Conservation (phyloP, 1,139 yeast genomes). For the Eremothecium coryli region DNA sequence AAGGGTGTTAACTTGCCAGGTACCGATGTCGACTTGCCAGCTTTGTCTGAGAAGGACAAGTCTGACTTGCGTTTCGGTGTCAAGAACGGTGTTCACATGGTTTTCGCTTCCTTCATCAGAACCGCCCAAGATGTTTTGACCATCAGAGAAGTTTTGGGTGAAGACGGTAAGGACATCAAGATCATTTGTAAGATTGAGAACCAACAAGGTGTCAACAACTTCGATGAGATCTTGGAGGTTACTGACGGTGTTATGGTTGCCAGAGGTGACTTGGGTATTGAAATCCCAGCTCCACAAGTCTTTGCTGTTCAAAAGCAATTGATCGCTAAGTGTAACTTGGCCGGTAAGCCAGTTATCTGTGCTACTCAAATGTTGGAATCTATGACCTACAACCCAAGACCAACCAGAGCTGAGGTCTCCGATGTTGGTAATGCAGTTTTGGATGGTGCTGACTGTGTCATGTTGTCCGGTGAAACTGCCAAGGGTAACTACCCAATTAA, state of each 20-base stretch:
- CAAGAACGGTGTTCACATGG: slow-evolving; percentile 93
- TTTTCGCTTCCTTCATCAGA: slow-evolving; percentile 97
- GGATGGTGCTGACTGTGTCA: slow-evolving; percentile 99
- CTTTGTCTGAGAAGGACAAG: slow-evolving; percentile 93
- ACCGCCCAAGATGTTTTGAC: slow-evolving; percentile 81
- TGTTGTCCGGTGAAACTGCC: slow-evolving; percentile 99
- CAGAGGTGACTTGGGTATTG: slow-evolving; percentile 99
- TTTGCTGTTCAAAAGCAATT: slow-evolving; percentile 97
- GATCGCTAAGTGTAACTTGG: slow-evolving; percentile 97
- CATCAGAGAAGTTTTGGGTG: slow-evolving; percentile 91
- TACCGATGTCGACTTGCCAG: slow-evolving; percentile 97
- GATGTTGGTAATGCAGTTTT: slow-evolving; percentile 98
- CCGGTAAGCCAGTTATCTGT: slow-evolving; percentile 99
- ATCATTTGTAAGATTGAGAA: slow-evolving; percentile 96
- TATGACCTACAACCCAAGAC: slow-evolving; percentile 99
- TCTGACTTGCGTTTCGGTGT: slow-evolving; percentile 90
- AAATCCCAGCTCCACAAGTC: slow-evolving; percentile 98
- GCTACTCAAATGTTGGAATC: slow-evolving; percentile 99
- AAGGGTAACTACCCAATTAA: slow-evolving; percentile 97
- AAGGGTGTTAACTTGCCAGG: slow-evolving; percentile 99
- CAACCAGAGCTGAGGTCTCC: slow-evolving; percentile 99
- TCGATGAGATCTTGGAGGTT: slow-evolving; percentile 85
- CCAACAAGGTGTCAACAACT: slow-evolving; percentile 99
- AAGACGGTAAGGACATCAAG: slow-evolving; percentile 92
- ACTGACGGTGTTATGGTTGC: slow-evolving; percentile 99